Evolutionary conservation across 768 basidiomycete genomes (phyloP), one percentile per base, ranked within the genome.

Genomic region (Dentipellis fragilis): DNA sequence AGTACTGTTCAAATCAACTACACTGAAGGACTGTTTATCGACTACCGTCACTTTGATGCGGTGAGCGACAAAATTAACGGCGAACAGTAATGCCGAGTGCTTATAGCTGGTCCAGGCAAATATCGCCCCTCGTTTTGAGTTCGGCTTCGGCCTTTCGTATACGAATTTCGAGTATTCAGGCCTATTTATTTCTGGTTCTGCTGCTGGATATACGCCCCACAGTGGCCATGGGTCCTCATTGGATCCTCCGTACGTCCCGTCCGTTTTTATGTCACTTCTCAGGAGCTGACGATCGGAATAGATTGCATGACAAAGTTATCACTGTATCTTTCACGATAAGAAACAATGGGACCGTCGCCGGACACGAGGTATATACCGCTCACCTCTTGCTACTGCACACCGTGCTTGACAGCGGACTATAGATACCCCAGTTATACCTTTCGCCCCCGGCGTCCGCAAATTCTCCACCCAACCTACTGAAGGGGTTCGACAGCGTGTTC

Each of bases 81-180:
- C 29, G 6, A 29, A 6, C 42, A 6, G 14, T n/a, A 4, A 10
- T 3, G n/a, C 2, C 16, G n/a, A 7, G 2, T 10, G 6, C 42
- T 19, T n/a, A 45, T 45, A 9, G 67, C 71, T 17, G 66, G 87
- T 16, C 49, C 17, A 19, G 59, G 67, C 80, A 67, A 79, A 84
- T 58, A 89, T 91, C 59, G 75, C 75, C 0, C 90, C 90, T 2
- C 86, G 87, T 37, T 92, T 81, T 63, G 89, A 90, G 64, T 97
- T 97, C 66, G 93, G 93, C 6, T 94, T 84, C 65, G 93, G 93
- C 0, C 67, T 94, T 64, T 87, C 84, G 55, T 97, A 96, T 72
- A 87, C 93, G 40, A 77, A 70, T 1, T 97, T 94, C 67, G 69
- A 77, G 29, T 94, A 91, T 67, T 80, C 75, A 39, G 70, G 77